A percentile compares a stretch with the other conserved stretches of the same genome.
phyloP scores from a whole-genome alignment of 768 basidiomycete genomes.

The Leccinum variicolor region DNA sequence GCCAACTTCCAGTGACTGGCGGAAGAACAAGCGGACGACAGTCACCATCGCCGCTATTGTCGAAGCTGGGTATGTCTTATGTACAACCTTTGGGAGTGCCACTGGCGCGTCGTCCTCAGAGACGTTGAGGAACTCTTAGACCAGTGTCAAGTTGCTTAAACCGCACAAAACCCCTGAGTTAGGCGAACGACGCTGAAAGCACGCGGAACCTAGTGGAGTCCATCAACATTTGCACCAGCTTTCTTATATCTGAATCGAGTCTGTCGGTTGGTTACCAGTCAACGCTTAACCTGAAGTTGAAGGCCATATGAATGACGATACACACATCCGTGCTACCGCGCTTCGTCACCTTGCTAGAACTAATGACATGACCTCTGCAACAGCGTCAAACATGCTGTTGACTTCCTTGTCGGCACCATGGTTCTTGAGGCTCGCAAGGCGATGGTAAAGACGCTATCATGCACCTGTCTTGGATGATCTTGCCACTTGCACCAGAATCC shows the following conservation, averaged over 20 bases:
- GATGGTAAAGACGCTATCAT: neutral
- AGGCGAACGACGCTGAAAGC: neutral
- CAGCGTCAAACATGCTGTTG: constrained; percentile 40
- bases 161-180: too few relatives aligned
- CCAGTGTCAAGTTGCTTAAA: constrained; percentile 40
- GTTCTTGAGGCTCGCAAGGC: constrained; percentile 31
- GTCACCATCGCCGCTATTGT: constrained; percentile 49
- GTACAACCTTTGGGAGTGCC: constrained; percentile 49
- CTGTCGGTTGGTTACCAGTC: neutral
- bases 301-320: neutral
- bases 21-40: constrained; percentile 52
- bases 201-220: constrained; percentile 30
- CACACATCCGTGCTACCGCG: constrained; percentile 37
- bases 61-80: constrained; percentile 55
- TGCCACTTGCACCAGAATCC: constrained; percentile 51
- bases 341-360: constrained; percentile 41
- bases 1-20: constrained; percentile 48
- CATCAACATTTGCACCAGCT: neutral
- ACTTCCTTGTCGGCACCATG: constrained; percentile 18
- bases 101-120: constrained; percentile 68
- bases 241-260: constrained; percentile 45
- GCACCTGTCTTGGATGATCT: neutral
- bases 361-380: constrained; percentile 38
- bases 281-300: neutral
- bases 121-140: constrained; percentile 65